Conservation (phyloP, 768 basidiomycete species). For the Lactarius sanguifluus region DNA sequence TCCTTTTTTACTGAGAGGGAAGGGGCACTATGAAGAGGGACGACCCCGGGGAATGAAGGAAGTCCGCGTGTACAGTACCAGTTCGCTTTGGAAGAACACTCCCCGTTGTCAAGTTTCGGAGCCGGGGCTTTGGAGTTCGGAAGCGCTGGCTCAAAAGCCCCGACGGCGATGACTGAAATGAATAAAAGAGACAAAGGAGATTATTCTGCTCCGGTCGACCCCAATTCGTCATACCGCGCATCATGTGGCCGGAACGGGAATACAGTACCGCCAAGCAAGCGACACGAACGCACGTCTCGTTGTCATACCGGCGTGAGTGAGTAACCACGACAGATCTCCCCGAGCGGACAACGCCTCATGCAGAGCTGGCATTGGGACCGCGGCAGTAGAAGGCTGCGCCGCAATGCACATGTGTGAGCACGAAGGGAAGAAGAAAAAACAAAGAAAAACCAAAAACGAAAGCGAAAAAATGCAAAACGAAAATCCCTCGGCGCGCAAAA, state of each 20-base stretch:
- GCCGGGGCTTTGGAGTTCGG: constrained; percentile 2
- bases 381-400: background rate
- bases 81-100: constrained; percentile 4
- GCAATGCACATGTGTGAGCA: background rate
- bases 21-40: no score
- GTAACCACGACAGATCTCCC: background rate
- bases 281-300: background rate
- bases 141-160: background rate
- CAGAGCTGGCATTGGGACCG: background rate
- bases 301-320: background rate
- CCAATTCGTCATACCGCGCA: constrained; percentile 1
- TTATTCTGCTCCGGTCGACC: background rate
- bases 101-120: constrained; percentile 17
- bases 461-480: background rate
- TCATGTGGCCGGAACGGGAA: constrained; percentile 4
- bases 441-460: background rate
- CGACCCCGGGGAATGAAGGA: background rate
- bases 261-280: background rate
- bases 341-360: background rate
- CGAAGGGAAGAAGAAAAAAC: background rate
- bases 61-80: background rate
- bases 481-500: background rate
- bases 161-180: background rate
- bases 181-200: background rate
- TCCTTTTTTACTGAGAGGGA: no score